These are phyloP conservation scores for Linanthus parryae DNA, from an alignment of 148 eudicot species.

Conservation along the genomic window DNA sequence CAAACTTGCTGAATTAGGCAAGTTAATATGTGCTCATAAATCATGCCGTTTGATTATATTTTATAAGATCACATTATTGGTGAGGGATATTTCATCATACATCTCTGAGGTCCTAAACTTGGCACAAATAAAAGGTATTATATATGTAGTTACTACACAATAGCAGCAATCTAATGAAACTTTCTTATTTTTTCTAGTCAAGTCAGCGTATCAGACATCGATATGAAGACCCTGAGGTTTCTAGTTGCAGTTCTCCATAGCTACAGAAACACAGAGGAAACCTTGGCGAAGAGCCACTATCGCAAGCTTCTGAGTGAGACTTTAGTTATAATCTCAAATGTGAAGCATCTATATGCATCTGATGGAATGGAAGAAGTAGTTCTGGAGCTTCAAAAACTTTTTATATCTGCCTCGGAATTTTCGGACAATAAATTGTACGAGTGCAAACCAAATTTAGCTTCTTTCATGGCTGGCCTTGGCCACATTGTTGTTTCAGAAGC, in stretches of 20 bases:
- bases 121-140: too few species aligned
- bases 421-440: slow-evolving; percentile 34
- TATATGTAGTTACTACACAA: too few species aligned
- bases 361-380: slow-evolving; percentile 68
- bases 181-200: slow-evolving; percentile 37
- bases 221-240: slow-evolving; percentile 53
- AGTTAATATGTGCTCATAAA: too few species aligned
- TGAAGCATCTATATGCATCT: slow-evolving; percentile 51
- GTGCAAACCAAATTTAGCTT: slow-evolving; percentile 75
- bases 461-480: slow-evolving; percentile 75
- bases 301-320: slow-evolving; percentile 60
- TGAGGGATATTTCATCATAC: too few species aligned
- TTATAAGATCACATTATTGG: too few species aligned
- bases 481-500: slow-evolving; percentile 47
- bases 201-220: slow-evolving; percentile 42
- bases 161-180: slow-evolving; percentile 5
- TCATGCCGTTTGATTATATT: too few species aligned
- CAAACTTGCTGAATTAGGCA: not conserved
- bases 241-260: slow-evolving; percentile 38
- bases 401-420: slow-evolving; percentile 35
- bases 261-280: slow-evolving; percentile 34
- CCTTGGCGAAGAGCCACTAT: slow-evolving; percentile 30
- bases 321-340: slow-evolving; percentile 46
- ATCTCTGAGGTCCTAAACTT: too few species aligned
- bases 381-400: slow-evolving; percentile 59